Conservation (phyloP, 768 basidiomycete genomes). For the Panaeolus cyanescens region DNA sequence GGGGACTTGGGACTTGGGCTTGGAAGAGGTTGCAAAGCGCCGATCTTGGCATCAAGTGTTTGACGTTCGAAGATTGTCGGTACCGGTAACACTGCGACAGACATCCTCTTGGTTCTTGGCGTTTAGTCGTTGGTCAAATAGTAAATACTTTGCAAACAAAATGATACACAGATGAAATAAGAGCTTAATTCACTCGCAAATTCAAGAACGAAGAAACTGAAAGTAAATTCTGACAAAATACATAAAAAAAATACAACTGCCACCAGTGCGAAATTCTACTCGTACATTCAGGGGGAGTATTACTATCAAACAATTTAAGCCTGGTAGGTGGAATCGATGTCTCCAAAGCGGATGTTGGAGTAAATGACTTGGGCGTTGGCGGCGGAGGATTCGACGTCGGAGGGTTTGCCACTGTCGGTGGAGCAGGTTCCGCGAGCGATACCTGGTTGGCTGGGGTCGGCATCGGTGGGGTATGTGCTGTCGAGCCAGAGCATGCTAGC, state of each 20-base stretch:
- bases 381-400: not conserved
- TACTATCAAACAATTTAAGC: not conserved
- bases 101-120: no score
- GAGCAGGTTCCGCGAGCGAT: not conserved
- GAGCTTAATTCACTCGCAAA: no score
- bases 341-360: conserved; percentile 2
- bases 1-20: not conserved
- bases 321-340: conserved; percentile 22
- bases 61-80: not conserved
- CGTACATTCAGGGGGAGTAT: not conserved
- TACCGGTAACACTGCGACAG: not conserved
- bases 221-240: no score
- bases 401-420: not conserved
- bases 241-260: not conserved
- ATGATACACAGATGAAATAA: no score
- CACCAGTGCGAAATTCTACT: not conserved
- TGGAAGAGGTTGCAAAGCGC: not conserved
- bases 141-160: no score
- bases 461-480: not conserved
- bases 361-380: not conserved
- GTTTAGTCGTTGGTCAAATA: no score
- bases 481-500: conserved; percentile 1
- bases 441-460: not conserved
- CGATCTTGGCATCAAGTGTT: not conserved
- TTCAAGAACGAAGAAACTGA: no score